Conservation (phyloP, 179 eudicot species). For the Sideroxylon spinosum region DNA sequence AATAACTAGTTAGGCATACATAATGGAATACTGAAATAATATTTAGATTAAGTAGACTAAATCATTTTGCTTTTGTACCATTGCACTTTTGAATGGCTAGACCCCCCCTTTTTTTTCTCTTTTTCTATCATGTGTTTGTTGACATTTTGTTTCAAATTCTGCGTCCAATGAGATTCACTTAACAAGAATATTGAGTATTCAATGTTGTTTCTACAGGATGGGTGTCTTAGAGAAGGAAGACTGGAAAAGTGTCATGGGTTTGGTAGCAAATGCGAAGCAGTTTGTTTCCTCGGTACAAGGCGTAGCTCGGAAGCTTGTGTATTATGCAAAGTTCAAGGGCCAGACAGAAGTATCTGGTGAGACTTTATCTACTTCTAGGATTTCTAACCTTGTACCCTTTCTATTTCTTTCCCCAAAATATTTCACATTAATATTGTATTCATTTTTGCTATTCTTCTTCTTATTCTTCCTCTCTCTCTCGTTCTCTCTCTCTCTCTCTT, state of each 20-base stretch:
- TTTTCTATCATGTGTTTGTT: neutral
- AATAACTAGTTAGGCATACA: neutral
- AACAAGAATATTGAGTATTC: neutral
- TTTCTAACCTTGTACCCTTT: neutral
- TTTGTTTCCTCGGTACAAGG: slow-evolving; percentile 87
- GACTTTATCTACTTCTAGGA: neutral
- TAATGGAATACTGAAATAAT: neutral
- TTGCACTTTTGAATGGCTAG: neutral
- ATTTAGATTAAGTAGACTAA: neutral
- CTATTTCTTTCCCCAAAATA: neutral
- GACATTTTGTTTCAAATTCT: neutral
- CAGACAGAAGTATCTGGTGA: slow-evolving; percentile 49
- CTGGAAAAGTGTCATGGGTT: slow-evolving; percentile 63
- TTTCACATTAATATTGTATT: neutral
- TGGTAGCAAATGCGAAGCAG: slow-evolving; percentile 83
- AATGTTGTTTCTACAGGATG: slow-evolving; percentile 41
- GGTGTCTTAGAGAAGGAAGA: slow-evolving; percentile 73
- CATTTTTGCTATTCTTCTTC: neutral
- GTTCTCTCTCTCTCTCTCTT: no score
- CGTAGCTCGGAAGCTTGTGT: slow-evolving; percentile 82
- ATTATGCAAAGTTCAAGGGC: slow-evolving; percentile 66
- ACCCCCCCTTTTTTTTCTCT: neutral
- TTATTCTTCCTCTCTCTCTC: neutral
- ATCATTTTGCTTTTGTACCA: neutral
- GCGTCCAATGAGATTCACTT: neutral